Evolutionary conservation across 192 early-diverging fungal genomes (phyloP).

Genomic region (Backusella luteola): DNA sequence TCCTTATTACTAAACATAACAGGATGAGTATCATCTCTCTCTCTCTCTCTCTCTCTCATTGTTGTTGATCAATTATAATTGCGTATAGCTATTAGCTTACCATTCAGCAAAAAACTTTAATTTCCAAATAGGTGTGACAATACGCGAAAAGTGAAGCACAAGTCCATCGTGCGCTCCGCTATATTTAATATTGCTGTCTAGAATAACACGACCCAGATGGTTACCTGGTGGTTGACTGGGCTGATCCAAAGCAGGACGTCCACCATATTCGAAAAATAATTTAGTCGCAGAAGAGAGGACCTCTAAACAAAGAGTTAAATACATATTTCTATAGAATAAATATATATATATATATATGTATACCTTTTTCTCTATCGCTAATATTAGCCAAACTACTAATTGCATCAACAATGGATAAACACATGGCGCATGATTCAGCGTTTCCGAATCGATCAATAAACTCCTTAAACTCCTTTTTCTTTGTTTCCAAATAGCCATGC

Average conservation of each 20-base stretch:
- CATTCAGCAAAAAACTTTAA: constrained; percentile 23
- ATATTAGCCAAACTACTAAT: not conserved
- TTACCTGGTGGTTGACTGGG: not conserved
- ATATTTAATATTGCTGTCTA: constrained; percentile 39
- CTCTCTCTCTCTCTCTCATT: no score
- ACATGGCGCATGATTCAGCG: constrained; percentile 84
- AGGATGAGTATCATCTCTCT: not conserved
- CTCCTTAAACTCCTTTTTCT: constrained; percentile 8
- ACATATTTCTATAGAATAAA: no score
- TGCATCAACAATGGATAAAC: constrained; percentile 60
- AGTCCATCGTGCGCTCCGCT: constrained; percentile 79
- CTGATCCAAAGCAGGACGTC: not conserved
- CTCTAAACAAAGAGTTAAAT: not conserved
- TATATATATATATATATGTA: not conserved
- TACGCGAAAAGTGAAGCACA: constrained; percentile 68
- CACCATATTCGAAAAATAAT: constrained; percentile 22
- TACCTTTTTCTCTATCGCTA: not conserved
- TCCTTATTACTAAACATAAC: not conserved
- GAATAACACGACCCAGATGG: constrained; percentile 36
- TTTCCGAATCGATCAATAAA: constrained; percentile 58
- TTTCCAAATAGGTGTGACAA: constrained; percentile 77
- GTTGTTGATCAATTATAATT: no score
- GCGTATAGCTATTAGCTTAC: not conserved
- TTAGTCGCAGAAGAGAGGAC: not conserved
- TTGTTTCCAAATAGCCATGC: constrained; percentile 7